A percentile compares a stretch with the other conserved stretches of the same genome.
These are phyloP conservation scores for Cryptococcus amylolentus DNA, from an alignment of 1,284 basidiomycete genomes.

Conservation along the genomic window DNA sequence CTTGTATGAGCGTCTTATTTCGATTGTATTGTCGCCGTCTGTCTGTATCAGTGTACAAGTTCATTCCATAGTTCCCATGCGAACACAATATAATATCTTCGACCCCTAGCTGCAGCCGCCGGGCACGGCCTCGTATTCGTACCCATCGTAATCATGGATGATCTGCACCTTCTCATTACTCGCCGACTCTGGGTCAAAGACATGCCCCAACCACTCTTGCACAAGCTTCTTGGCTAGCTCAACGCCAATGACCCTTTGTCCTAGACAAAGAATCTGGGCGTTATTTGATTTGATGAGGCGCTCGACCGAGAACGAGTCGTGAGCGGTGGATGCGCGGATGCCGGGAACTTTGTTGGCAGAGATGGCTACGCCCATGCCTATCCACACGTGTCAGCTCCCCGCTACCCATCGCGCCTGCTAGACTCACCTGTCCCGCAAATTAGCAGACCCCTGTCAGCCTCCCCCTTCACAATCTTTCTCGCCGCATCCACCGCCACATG, in stretches of 20 bases:
- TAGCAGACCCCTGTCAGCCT: constrained; percentile 51
- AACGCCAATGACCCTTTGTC: constrained; percentile 52
- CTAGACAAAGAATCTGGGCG: constrained; percentile 52
- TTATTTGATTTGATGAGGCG: constrained; percentile 51
- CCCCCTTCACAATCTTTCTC: constrained; percentile 47
- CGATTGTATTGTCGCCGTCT: background rate
- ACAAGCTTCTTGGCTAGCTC: constrained; percentile 50
- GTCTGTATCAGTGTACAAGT: background rate
- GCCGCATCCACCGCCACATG: constrained; percentile 51
- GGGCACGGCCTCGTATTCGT: constrained; percentile 17
- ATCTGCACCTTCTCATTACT: constrained; percentile 50
- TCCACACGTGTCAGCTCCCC: background rate
- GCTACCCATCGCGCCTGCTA: background rate
- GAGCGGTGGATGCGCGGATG: constrained; percentile 46
- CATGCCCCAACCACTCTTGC: constrained; percentile 51
- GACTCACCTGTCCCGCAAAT: constrained; percentile 51
- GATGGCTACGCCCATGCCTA: constrained; percentile 48
- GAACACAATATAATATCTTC: background rate
- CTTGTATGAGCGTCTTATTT: background rate
- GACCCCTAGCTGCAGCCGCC: constrained; percentile 7
- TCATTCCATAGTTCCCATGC: background rate
- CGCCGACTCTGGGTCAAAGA: constrained; percentile 47
- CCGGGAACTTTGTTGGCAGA: constrained; percentile 50
- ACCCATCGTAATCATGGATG: constrained; percentile 44
- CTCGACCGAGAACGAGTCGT: constrained; percentile 53